A percentile compares a stretch with the other conserved stretches of the same genome.
phyloP scores from a whole-genome alignment of 441 rosid genomes.

The Pelargonium australe region DNA sequence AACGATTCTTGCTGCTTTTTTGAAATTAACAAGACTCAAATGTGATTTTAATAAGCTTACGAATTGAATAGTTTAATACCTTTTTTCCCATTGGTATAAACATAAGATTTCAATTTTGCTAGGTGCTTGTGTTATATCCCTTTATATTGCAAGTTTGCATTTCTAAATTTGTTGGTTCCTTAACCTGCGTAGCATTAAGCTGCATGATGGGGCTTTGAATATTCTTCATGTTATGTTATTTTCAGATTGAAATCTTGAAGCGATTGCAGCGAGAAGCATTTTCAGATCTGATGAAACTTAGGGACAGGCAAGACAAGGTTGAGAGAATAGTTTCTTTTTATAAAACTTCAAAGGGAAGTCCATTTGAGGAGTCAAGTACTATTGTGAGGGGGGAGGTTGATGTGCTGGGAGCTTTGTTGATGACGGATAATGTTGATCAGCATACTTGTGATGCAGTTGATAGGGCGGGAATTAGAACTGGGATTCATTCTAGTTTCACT shows the following conservation, averaged over 20 bases:
- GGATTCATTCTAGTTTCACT: constrained; percentile 48
- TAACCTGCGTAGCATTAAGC: constrained; percentile 16
- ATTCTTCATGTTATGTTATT: constrained; percentile 19
- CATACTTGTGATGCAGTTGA: constrained; percentile 37
- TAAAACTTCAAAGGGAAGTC: constrained; percentile 44
- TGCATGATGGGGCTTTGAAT: constrained; percentile 16
- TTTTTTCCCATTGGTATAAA: too few species aligned
- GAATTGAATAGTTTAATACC: too few species aligned
- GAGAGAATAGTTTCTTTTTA: constrained; percentile 53
- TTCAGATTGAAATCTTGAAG: constrained; percentile 88
- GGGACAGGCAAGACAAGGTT: constrained; percentile 84
- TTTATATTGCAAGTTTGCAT: too few species aligned
- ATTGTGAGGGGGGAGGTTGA: constrained; percentile 67
- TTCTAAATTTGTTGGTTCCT: constrained; percentile 10
- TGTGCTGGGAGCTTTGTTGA: constrained; percentile 52
- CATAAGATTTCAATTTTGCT: too few species aligned
- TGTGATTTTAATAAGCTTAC: too few species aligned
- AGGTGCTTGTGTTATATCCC: too few species aligned
- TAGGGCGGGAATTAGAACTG: constrained; percentile 55
- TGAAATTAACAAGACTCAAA: too few species aligned
- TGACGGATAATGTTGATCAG: constrained; percentile 40
- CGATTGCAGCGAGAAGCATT: constrained; percentile 83
- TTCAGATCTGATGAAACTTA: constrained; percentile 77
- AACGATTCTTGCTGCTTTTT: too few species aligned
- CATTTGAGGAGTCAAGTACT: constrained; percentile 53